These are phyloP conservation scores for Zygosaccharomyces sapae DNA, from an alignment of 1,139 yeast genomes.

Conservation along the genomic window DNA sequence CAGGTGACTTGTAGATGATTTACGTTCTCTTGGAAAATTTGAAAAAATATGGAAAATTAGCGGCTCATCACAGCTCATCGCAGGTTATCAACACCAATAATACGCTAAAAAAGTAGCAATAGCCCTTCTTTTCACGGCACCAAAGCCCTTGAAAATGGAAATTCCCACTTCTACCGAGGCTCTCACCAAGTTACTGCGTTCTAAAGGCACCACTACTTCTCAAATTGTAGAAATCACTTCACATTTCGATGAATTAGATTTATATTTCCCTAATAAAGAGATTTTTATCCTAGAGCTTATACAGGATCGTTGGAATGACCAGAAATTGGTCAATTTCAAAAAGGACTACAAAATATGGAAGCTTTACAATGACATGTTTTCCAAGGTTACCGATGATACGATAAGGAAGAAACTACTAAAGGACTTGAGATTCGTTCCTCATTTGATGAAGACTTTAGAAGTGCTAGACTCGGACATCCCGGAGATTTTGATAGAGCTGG, in stretches of 20 bases:
- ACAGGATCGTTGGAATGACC: slow-evolving; percentile 60
- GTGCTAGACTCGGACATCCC: slow-evolving; percentile 11
- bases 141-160: slow-evolving; percentile 4
- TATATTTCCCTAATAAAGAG: slow-evolving; percentile 59
- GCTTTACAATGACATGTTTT: slow-evolving; percentile 45
- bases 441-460: slow-evolving; percentile 19
- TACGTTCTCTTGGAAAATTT: neutral
- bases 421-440: slow-evolving; percentile 38
- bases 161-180: slow-evolving; percentile 44
- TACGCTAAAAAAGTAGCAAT: neutral
- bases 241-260: slow-evolving; percentile 42
- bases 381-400: slow-evolving; percentile 22
- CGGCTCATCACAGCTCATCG: slow-evolving; percentile 11
- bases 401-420: slow-evolving; percentile 38
- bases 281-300: slow-evolving; percentile 62
- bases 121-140: neutral
- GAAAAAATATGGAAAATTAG: slow-evolving; percentile 12
- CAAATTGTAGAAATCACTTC: slow-evolving; percentile 43
- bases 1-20: neutral
- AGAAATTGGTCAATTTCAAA: slow-evolving; percentile 43
- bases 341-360: slow-evolving; percentile 44
- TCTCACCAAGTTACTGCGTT: slow-evolving; percentile 60
- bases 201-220: slow-evolving; percentile 42
- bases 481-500: slow-evolving; percentile 20
- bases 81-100: neutral